Evolutionary conservation across 257 asterid species (phyloP).

Genomic region (Pogostemon cablin): DNA sequence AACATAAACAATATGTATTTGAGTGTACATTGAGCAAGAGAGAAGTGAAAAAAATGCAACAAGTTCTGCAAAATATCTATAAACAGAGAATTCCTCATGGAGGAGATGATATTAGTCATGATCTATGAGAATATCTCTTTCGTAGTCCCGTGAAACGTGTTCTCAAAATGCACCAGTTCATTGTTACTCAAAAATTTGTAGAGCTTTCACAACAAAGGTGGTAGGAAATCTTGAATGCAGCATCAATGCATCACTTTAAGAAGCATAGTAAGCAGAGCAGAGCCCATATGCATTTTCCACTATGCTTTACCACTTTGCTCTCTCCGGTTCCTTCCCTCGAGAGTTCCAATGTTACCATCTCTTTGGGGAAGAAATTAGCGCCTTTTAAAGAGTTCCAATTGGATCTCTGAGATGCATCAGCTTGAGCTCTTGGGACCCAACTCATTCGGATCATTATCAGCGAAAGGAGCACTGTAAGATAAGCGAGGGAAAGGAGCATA

Average conservation of each 20-base stretch:
- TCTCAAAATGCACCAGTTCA: constrained; percentile 28
- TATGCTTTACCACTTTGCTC: constrained; percentile 56
- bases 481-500: constrained; percentile 82
- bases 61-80: neutral
- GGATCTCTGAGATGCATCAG: constrained; percentile 50
- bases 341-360: constrained; percentile 43
- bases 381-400: constrained; percentile 44
- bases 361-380: constrained; percentile 55
- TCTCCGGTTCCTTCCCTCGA: constrained; percentile 55
- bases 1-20: too few species aligned
- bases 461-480: constrained; percentile 45
- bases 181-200: constrained; percentile 56
- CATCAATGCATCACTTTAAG: constrained; percentile 52
- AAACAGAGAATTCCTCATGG: neutral
- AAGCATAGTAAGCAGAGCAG: constrained; percentile 35
- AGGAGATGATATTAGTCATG: constrained; percentile 7
- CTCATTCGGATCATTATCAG: constrained; percentile 52
- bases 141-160: neutral
- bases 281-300: constrained; percentile 51
- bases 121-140: neutral
- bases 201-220: constrained; percentile 70
- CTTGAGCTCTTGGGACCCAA: constrained; percentile 45
- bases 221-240: constrained; percentile 73
- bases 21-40: too few species aligned
- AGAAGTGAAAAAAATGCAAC: neutral